Evolutionary conservation across 106 monocot genomes (phyloP).

Genomic region (Amphibolis antarctica): DNA sequence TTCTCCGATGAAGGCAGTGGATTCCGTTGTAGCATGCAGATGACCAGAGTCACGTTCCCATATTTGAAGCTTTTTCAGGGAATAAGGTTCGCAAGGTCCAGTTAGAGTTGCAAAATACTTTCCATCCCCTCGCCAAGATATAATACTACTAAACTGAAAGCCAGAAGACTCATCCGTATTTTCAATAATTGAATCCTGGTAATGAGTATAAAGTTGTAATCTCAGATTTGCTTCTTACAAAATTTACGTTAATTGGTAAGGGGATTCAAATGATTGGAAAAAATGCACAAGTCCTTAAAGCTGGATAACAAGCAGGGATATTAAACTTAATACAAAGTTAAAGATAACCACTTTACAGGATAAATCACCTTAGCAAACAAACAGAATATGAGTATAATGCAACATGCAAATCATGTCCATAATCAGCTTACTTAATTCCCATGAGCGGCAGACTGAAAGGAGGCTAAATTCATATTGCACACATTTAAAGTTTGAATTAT

Average conservation of each 20-base stretch:
- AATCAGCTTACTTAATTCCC: no score
- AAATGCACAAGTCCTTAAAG: no score
- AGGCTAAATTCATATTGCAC: no score
- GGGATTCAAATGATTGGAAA: background rate
- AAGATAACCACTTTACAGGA: no score
- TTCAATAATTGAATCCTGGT: conserved; percentile 1
- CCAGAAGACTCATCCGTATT: background rate
- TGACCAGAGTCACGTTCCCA: conserved; percentile 87
- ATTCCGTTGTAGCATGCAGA: conserved; percentile 58
- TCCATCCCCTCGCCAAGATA: conserved; percentile 95
- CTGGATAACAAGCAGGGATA: background rate
- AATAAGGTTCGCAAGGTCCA: conserved; percentile 26
- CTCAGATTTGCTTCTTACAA: background rate
- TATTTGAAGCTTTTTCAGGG: conserved; percentile 43
- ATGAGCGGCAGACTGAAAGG: no score
- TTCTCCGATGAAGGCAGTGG: conserved; percentile 38
- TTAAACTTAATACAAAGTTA: background rate
- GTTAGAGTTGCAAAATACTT: conserved; percentile 79
- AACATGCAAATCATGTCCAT: no score
- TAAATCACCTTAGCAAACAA: no score
- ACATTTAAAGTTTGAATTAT: no score
- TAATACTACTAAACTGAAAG: conserved; percentile 18
- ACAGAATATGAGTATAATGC: no score
- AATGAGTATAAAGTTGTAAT: background rate
- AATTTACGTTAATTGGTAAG: background rate